Conservation (phyloP, 495 filamentous ascomycete species). For the Aspergillus nanangensis region DNA sequence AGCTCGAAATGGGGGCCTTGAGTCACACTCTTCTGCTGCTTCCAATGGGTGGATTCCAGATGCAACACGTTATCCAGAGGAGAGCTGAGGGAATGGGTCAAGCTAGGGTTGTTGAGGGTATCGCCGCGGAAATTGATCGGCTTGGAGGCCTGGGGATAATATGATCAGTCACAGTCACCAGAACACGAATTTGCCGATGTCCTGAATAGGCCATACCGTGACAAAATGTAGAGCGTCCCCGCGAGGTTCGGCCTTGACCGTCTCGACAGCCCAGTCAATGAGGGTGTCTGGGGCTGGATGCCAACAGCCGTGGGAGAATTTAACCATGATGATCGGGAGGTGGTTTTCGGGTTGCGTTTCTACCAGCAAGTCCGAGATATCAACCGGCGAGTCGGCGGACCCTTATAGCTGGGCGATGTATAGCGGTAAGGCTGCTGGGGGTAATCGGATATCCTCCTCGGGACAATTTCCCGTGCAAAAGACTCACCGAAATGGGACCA, state of each 20-base stretch:
- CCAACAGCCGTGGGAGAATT: slow-evolving; percentile 12
- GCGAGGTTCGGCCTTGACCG: slow-evolving; percentile 8
- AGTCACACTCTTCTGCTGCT: slow-evolving; percentile 5
- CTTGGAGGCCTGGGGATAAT: slow-evolving; percentile 1
- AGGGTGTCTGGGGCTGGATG: slow-evolving; percentile 10
- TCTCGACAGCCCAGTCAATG: slow-evolving; percentile 10
- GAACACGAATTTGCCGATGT: too few relatives aligned
- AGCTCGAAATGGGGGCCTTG: slow-evolving; percentile 10
- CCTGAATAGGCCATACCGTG: slow-evolving; percentile 4
- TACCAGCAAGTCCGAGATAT: too few relatives aligned
- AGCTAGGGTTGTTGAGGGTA: slow-evolving; percentile 8
- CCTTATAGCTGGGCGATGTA: too few relatives aligned
- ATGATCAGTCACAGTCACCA: neutral
- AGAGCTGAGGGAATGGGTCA: slow-evolving; percentile 5
- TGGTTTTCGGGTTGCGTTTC: too few relatives aligned
- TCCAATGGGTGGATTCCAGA: slow-evolving; percentile 8
- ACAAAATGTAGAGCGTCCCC: slow-evolving; percentile 7
- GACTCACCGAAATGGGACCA: neutral
- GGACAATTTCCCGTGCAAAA: neutral
- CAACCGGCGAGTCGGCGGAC: too few relatives aligned
- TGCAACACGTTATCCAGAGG: slow-evolving; percentile 7
- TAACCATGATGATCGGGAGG: slow-evolving; percentile 6
- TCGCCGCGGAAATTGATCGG: slow-evolving; percentile 9
- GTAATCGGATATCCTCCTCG: too few relatives aligned
- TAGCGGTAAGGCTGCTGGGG: too few relatives aligned